Base-by-base conservation (phyloP, 1,139 yeast genomes). In the Nakaseomyces bracarensis region DNA sequence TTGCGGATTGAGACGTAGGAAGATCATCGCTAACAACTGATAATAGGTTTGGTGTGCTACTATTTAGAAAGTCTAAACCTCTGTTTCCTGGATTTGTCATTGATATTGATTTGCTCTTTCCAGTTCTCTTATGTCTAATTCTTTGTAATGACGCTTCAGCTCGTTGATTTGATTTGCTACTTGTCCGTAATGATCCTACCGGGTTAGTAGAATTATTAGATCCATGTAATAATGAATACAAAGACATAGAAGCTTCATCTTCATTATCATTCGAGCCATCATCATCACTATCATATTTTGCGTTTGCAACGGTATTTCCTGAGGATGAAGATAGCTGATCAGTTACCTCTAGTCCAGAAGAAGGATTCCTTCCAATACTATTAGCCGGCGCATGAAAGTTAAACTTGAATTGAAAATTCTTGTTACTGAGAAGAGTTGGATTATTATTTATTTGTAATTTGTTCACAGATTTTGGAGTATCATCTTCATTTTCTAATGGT, bases 101-200 rank as follows among this genome's bases (percentile, higher is more conserved):
- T 9, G 43, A 33, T 19, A 44, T 47, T 19, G 66, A 53, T 5
- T 68, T 64, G 27, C 75, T 70, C 51, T 71, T 75, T 44, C 78
- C 75, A 53, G 71, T 71, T 45, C 84, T 63, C 46, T 83, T 65
- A 29, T 75, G 74, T 47, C 75, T 69, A 71, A 79, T 77, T 59
- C 87, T 67, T 46, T 76, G 71, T 33, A 80, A 61, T 0, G 83
- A 77, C 0, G 84, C 84, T 55, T 77, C 79, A 0, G 84, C 84
- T 49, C 84, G 65, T 49, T 77, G 84, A 34, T 70, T 68, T 4
- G 81, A 76, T 46, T 77, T 64, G 4, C 65, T 63, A 14, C 64
- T 60, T 35, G 60, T 64, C 41, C 71, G 61, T 20, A 61, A 45
- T 53, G 62, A 58, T 37, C 63, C 46, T 6, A 56, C 55, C 4